These are phyloP conservation scores for Exophiala alcalophila DNA, from an alignment of 2,329 filamentous ascomycete species.

Conservation along the genomic window DNA sequence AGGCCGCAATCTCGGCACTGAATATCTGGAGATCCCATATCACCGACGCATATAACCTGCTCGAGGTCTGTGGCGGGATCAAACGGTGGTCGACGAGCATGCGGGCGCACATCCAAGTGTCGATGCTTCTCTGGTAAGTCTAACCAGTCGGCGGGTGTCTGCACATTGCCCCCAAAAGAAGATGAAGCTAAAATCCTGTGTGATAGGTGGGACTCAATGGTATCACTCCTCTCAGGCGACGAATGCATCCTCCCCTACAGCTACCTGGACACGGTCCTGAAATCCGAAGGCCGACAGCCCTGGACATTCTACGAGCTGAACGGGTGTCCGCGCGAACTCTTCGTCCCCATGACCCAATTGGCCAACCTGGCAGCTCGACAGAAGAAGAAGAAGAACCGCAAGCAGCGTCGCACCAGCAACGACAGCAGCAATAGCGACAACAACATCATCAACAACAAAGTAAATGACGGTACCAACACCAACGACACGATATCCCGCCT, in stretches of 20 bases:
- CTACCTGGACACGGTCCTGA: slow-evolving; percentile 13
- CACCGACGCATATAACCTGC: slow-evolving; percentile 4
- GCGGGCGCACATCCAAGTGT: slow-evolving; percentile 7
- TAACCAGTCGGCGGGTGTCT: background rate
- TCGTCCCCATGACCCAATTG: slow-evolving; percentile 17
- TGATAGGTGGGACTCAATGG: slow-evolving; percentile 18
- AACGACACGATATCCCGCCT: background rate
- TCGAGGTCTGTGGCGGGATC: slow-evolving; percentile 10
- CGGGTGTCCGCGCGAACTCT: slow-evolving; percentile 15
- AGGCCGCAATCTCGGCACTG: slow-evolving; percentile 9
- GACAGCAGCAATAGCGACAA: too few species aligned
- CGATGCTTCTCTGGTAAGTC: slow-evolving; percentile 11
- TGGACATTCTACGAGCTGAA: slow-evolving; percentile 21
- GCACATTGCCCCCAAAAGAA: background rate
- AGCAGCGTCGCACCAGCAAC: too few species aligned
- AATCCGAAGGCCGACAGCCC: slow-evolving; percentile 11
- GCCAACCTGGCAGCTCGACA: slow-evolving; percentile 3
- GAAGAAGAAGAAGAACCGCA: too few species aligned
- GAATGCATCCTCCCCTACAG: slow-evolving; percentile 11
- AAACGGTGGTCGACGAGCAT: slow-evolving; percentile 5
- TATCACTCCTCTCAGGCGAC: slow-evolving; percentile 9
- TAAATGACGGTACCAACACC: too few species aligned
- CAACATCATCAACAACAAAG: too few species aligned
- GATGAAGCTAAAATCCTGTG: background rate
- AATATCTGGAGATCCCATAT: slow-evolving; percentile 13